Conservation (phyloP, 169 alveolate genomes). For the Perkinsus chesapeaki region DNA sequence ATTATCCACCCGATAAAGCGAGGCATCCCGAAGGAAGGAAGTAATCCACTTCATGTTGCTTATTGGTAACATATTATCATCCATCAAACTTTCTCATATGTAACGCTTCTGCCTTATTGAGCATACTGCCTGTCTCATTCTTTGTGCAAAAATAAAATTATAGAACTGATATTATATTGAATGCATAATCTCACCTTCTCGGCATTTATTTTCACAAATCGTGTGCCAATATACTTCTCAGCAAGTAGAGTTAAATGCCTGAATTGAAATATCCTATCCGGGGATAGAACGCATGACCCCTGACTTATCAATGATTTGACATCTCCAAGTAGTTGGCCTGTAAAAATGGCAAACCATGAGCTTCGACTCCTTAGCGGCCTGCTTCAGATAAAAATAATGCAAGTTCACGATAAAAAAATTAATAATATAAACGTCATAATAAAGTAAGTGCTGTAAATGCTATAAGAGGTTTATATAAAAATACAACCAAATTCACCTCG, state of each 20-base stretch:
- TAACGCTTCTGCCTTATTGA: not conserved
- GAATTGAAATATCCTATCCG: not conserved
- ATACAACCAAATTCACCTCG: not conserved
- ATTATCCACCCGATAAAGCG: too few relatives aligned
- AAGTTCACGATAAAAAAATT: not conserved
- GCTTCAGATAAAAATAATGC: not conserved
- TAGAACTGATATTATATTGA: not conserved
- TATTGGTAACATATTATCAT: not conserved
- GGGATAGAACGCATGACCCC: not conserved
- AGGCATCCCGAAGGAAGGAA: not conserved
- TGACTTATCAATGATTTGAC: constrained; percentile 47
- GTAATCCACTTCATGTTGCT: not conserved
- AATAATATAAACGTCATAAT: not conserved
- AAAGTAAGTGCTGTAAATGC: not conserved
- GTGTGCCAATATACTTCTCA: constrained; percentile 41
- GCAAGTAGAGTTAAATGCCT: constrained; percentile 45
- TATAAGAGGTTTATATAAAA: not conserved
- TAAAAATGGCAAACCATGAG: constrained; percentile 54
- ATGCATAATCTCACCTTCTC: constrained; percentile 49
- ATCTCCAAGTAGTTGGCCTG: constrained; percentile 53
- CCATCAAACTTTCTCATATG: not conserved
- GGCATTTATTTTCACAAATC: constrained; percentile 58
- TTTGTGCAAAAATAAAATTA: not conserved
- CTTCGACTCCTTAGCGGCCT: constrained; percentile 4
- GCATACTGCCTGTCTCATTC: not conserved